phyloP scores from a whole-genome alignment of 352 stramenopile species.

The Pythium brassicae region DNA sequence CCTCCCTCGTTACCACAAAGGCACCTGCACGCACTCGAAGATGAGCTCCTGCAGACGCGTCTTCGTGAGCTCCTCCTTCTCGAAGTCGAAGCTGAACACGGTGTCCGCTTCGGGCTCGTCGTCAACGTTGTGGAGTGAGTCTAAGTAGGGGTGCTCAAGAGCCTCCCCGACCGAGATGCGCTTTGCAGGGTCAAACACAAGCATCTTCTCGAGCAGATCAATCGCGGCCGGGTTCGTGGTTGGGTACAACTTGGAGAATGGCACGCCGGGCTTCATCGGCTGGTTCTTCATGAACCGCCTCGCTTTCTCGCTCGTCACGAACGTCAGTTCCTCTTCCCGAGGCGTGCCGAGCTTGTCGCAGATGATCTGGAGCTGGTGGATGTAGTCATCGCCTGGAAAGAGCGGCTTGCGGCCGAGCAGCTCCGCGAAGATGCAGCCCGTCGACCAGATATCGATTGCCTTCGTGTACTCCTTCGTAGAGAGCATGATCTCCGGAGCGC shows the following conservation, averaged over 20 bases:
- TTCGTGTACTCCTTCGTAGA: slow-evolving; percentile 96
- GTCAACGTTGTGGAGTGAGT: slow-evolving; percentile 90
- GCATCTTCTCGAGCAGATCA: slow-evolving; percentile 84
- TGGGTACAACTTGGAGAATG: slow-evolving; percentile 72
- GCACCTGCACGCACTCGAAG: slow-evolving; percentile 55
- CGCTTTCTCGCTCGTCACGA: slow-evolving; percentile 90
- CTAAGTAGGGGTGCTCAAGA: slow-evolving; percentile 88
- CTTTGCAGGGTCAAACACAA: slow-evolving; percentile 83
- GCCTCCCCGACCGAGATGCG: slow-evolving; percentile 92
- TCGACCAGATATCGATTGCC: slow-evolving; percentile 95
- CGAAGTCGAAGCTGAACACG: slow-evolving; percentile 86
- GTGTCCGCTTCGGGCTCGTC: slow-evolving; percentile 84
- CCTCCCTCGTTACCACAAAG: too few relatives aligned
- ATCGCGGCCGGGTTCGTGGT: slow-evolving; percentile 63
- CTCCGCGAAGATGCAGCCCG: slow-evolving; percentile 94
- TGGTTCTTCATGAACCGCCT: slow-evolving; percentile 86
- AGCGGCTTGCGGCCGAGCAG: slow-evolving; percentile 86
- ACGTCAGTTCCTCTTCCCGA: slow-evolving; percentile 84
- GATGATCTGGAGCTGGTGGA: slow-evolving; percentile 98
- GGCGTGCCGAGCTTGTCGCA: slow-evolving; percentile 89
- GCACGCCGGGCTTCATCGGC: slow-evolving; percentile 60
- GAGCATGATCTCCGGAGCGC: slow-evolving; percentile 96
- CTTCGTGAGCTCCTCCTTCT: slow-evolving; percentile 85
- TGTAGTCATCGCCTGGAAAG: slow-evolving; percentile 98
- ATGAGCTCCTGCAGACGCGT: slow-evolving; percentile 81